Evolutionary conservation across 2,329 filamentous ascomycete species (phyloP).

Genomic region (Phyllosticta capitalensis): DNA sequence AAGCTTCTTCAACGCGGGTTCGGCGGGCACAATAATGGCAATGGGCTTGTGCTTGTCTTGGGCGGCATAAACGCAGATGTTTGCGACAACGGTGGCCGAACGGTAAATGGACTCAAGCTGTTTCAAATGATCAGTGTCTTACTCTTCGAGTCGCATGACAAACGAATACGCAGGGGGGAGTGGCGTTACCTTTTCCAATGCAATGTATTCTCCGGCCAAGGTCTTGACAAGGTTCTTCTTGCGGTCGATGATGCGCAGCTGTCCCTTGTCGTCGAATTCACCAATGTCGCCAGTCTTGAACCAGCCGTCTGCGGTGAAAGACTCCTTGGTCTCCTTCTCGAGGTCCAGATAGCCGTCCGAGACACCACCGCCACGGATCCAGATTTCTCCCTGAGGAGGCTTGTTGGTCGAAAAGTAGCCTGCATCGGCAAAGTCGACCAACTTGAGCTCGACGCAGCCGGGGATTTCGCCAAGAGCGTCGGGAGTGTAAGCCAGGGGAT

Average conservation of each 20-base stretch:
- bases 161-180: too few relatives aligned
- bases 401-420: conserved; percentile 67
- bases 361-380: conserved; percentile 70
- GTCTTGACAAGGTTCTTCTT: conserved; percentile 99
- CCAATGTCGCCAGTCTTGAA: conserved; percentile 97
- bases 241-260: conserved; percentile 81
- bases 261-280: conserved; percentile 71
- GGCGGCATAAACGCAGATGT: conserved; percentile 81
- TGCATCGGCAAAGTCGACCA: conserved; percentile 84
- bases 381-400: conserved; percentile 85
- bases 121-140: neutral
- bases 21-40: conserved; percentile 63
- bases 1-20: conserved; percentile 47
- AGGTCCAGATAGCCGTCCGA: conserved; percentile 75
- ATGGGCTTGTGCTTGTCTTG: conserved; percentile 66
- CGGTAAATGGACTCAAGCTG: conserved; percentile 85
- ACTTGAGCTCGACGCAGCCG: conserved; percentile 73
- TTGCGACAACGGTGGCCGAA: conserved; percentile 65
- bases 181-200: conserved; percentile 61
- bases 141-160: too few relatives aligned
- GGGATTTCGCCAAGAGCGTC: conserved; percentile 69
- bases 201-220: conserved; percentile 90
- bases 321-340: conserved; percentile 69
- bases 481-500: conserved; percentile 76
- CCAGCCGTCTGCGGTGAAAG: conserved; percentile 79